Conservation (phyloP, 495 filamentous ascomycete species). For the Penicillium cinerascens region DNA sequence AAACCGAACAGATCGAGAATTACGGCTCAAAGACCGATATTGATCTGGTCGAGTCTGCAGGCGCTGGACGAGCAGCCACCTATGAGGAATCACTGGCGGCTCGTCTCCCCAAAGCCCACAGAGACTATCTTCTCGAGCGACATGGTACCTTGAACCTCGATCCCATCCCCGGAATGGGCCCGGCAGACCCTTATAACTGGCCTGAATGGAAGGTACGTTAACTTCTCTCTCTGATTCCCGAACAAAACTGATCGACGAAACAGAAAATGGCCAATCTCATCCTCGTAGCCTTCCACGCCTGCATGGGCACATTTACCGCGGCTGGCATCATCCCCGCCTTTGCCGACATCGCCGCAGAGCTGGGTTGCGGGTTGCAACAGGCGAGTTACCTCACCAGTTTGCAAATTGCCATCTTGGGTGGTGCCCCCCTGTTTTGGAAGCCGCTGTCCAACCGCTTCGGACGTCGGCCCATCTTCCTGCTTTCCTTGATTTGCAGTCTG, state of each 20-base stretch:
- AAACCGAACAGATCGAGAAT: conserved; percentile 4
- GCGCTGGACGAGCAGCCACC: conserved; percentile 22
- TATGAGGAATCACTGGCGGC: conserved; percentile 31
- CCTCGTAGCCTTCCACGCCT: conserved; percentile 53
- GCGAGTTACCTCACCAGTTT: conserved; percentile 50
- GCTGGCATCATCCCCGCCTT: conserved; percentile 52
- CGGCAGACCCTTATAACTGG: conserved; percentile 57
- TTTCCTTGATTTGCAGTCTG: conserved; percentile 43
- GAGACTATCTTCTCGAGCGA: conserved; percentile 49
- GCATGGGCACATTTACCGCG: conserved; percentile 55
- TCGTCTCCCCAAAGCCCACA: conserved; percentile 37
- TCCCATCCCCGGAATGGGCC: conserved; percentile 47
- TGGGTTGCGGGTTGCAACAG: conserved; percentile 35
- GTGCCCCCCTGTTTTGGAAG: conserved; percentile 51
- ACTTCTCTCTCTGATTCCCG: neutral
- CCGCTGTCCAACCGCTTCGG: conserved; percentile 56
- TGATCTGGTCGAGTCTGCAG: conserved; percentile 34
- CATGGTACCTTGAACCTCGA: conserved; percentile 55
- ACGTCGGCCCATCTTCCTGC: conserved; percentile 49
- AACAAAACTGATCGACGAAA: conserved; percentile 6
- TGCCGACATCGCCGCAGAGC: conserved; percentile 39
- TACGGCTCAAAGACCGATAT: conserved; percentile 26
- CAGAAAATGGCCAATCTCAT: conserved; percentile 54
- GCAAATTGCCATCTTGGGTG: conserved; percentile 48
- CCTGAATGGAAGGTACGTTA: conserved; percentile 53